Evolutionary conservation across 371 early-diverging fungal species (phyloP).

Genomic region (Mortierella sp.): DNA sequence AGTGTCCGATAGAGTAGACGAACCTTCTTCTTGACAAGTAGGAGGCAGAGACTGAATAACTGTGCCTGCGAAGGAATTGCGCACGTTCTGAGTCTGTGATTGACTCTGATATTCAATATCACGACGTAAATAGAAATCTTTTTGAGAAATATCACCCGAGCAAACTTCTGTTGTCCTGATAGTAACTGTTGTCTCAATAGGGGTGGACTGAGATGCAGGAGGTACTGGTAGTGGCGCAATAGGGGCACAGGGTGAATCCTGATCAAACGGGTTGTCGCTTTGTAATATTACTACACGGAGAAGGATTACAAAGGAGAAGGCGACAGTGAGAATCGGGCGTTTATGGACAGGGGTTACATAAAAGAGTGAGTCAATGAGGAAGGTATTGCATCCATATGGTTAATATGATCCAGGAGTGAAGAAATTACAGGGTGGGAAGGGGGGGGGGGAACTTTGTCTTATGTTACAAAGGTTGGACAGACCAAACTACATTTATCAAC

Average conservation of each 20-base stretch:
- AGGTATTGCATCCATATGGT: not conserved
- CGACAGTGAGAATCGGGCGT: not conserved
- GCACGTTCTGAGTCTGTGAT: not conserved
- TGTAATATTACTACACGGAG: not conserved
- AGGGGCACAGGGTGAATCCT: not conserved
- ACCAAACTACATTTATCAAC: not conserved
- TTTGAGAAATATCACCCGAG: not conserved
- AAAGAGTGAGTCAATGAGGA: not conserved
- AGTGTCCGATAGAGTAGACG: not conserved
- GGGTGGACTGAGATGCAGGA: constrained; percentile 3
- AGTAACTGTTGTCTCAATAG: constrained; percentile 15
- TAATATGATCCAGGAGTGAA: not conserved
- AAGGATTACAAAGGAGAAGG: not conserved
- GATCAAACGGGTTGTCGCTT: not conserved
- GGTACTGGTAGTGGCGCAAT: not conserved
- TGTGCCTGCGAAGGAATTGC: constrained; percentile 1
- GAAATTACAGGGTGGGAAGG: not conserved
- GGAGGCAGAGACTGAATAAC: not conserved
- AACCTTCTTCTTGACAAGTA: not conserved
- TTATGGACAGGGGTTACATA: not conserved
- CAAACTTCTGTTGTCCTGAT: constrained; percentile 14
- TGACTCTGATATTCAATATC: not conserved
- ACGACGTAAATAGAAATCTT: constrained; percentile 7
- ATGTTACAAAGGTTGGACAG: not conserved
- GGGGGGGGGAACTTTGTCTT: not conserved